Conservation (phyloP, 192 early-diverging fungal species). For the Podila epigama region DNA sequence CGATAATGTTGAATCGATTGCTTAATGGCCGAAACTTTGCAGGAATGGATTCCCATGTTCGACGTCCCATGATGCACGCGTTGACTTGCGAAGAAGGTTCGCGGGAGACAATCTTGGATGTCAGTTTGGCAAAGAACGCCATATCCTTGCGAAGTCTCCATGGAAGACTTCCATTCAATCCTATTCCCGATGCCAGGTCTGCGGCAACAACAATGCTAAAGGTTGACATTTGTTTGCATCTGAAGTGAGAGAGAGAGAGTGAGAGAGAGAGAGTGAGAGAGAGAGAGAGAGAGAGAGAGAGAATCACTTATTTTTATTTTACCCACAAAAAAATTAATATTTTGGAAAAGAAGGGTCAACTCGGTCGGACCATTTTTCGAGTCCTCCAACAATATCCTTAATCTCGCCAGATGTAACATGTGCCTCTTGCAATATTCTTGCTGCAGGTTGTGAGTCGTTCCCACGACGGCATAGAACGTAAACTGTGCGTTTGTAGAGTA, state of each 20-base stretch:
- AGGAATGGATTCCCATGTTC: conserved; percentile 95
- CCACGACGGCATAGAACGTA: conserved; percentile 89
- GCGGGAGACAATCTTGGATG: conserved; percentile 42
- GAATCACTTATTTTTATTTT: neutral
- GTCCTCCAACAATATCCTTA: conserved; percentile 85
- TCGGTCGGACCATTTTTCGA: conserved; percentile 74
- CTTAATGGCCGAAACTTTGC: conserved; percentile 78
- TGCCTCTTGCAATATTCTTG: conserved; percentile 72
- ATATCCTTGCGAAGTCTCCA: conserved; percentile 91
- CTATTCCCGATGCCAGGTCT: conserved; percentile 80
- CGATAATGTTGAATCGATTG: conserved; percentile 83
- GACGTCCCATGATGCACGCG: conserved; percentile 92
- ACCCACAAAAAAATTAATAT: conserved; percentile 20
- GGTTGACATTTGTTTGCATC: conserved; percentile 9
- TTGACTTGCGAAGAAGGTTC: conserved; percentile 57
- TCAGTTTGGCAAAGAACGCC: conserved; percentile 79
- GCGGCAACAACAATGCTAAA: conserved; percentile 82
- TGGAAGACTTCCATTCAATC: conserved; percentile 71
- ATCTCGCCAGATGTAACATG: conserved; percentile 60
- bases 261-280: neutral
- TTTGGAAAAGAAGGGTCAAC: conserved; percentile 86
- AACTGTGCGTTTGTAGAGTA: too few relatives aligned
- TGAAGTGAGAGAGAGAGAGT: neutral
- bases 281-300: neutral
- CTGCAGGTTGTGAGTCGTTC: conserved; percentile 91